These are phyloP conservation scores for Triticum monococcum DNA, from an alignment of 176 grass and related monocot genomes.

Conservation along the genomic window DNA sequence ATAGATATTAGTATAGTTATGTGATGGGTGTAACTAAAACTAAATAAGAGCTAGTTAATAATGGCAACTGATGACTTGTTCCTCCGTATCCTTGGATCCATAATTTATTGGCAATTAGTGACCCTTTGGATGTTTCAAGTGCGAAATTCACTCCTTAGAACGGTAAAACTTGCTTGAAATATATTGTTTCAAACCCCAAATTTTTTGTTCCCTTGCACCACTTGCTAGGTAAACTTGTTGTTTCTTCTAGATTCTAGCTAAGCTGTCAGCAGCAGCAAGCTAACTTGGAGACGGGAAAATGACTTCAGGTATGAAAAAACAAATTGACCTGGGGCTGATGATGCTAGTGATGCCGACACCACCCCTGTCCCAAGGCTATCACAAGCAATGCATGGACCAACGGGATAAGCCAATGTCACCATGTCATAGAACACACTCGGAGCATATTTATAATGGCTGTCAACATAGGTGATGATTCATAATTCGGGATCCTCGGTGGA, in stretches of 20 bases:
- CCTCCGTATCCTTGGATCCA: not conserved
- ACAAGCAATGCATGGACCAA: constrained; percentile 1
- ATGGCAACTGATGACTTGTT: not conserved
- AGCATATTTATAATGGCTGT: not conserved
- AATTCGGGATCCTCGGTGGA: not conserved
- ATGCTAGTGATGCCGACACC: constrained; percentile 20
- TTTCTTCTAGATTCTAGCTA: constrained; percentile 36
- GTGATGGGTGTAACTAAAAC: not conserved
- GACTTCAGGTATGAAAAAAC: constrained; percentile 21
- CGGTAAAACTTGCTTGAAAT: not conserved
- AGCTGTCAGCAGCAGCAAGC: constrained; percentile 31
- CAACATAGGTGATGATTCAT: not conserved
- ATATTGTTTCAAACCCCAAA: not conserved
- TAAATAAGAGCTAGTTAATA: not conserved
- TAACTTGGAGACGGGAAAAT: constrained; percentile 32
- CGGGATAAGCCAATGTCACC: constrained; percentile 19
- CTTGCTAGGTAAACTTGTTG: constrained; percentile 23
- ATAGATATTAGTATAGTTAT: not conserved
- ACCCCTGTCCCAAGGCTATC: constrained; percentile 9
- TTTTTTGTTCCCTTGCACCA: constrained; percentile 23
- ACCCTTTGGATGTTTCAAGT: not conserved
- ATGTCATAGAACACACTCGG: not conserved
- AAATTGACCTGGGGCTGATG: constrained; percentile 10
- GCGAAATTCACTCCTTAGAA: not conserved
- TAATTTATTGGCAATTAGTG: not conserved